Percentiles rank a stretch among this genome's conserved stretches.
Evolutionary conservation across 2,329 filamentous ascomycete species (phyloP).

Genomic region (Fusarium beomiforme): DNA sequence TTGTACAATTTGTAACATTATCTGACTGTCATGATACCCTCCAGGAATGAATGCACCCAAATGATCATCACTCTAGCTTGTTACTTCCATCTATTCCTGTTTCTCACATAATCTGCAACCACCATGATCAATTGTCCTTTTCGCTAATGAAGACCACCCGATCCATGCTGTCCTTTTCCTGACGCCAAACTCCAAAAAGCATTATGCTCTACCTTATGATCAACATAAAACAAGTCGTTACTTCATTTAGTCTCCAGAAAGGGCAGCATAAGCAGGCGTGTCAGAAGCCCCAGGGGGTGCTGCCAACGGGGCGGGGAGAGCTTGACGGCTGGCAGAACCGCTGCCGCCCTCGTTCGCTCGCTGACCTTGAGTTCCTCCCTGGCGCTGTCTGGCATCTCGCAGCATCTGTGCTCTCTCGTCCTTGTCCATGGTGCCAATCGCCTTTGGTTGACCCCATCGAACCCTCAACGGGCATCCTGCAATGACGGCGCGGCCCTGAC

Average conservation of each 20-base stretch:
- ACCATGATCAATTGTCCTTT: slow-evolving; percentile 23
- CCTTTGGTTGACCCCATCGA: slow-evolving; percentile 92
- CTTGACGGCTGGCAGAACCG: slow-evolving; percentile 39
- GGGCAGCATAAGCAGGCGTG: slow-evolving; percentile 80
- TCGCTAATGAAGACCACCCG: slow-evolving; percentile 31
- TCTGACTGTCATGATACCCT: slow-evolving; percentile 47
- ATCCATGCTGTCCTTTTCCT: slow-evolving; percentile 18
- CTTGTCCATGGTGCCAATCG: slow-evolving; percentile 89
- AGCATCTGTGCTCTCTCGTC: slow-evolving; percentile 86
- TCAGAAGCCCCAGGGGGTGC: slow-evolving; percentile 83
- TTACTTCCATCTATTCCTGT: slow-evolving; percentile 17
- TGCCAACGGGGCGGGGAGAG: slow-evolving; percentile 62
- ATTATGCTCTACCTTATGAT: slow-evolving; percentile 17
- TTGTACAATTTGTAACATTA: slow-evolving; percentile 46
- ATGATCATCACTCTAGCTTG: slow-evolving; percentile 31
- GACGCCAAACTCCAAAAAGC: slow-evolving; percentile 43
- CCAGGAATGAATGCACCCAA: slow-evolving; percentile 35
- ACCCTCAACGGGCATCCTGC: slow-evolving; percentile 90
- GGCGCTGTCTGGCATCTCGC: slow-evolving; percentile 69
- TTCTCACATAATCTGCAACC: slow-evolving; percentile 17
- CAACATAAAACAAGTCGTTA: slow-evolving; percentile 36
- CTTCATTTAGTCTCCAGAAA: slow-evolving; percentile 76
- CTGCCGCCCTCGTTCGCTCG: slow-evolving; percentile 46
- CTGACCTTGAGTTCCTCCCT: slow-evolving; percentile 33
- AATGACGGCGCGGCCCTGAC: slow-evolving; percentile 88